A percentile compares a stretch with the other conserved stretches of the same genome.
phyloP scores from a whole-genome alignment of 2,329 filamentous ascomycete species.

The Cadophora malorum region DNA sequence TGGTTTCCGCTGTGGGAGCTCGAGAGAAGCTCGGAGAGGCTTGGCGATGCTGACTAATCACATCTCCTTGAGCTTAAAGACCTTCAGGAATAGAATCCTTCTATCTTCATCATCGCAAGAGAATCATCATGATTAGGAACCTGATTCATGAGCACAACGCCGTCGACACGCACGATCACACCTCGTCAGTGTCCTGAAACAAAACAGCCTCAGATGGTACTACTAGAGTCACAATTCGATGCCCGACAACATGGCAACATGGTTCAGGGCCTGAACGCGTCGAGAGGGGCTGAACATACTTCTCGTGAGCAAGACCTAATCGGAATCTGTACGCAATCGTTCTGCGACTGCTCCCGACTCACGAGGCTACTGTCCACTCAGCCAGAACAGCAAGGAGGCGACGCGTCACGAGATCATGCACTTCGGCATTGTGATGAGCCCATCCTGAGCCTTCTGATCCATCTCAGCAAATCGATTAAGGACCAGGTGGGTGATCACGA shows the following conservation, averaged over 20 bases:
- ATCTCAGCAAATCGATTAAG: conserved; percentile 27
- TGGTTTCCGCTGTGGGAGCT: no score
- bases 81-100: no score
- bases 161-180: no score
- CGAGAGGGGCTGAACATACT: neutral
- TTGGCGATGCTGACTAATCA: no score
- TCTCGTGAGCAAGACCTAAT: neutral
- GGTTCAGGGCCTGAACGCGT: neutral
- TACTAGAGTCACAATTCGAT: no score
- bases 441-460: conserved; percentile 32
- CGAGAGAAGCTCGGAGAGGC: no score
- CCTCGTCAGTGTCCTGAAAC: neutral
- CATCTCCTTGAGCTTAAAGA: no score
- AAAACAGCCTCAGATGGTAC: neutral
- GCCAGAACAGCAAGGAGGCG: neutral
- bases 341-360: conserved; percentile 1
- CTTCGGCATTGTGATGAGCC: conserved; percentile 30
- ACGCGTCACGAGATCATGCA: neutral
- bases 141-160: no score
- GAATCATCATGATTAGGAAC: no score
- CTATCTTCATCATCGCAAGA: no score
- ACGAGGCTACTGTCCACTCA: neutral
- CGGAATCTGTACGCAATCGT: neutral
- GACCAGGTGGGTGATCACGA: conserved; percentile 21
- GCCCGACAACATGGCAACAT: neutral